Percentiles rank a stretch among this genome's conserved stretches.
Conservation (phyloP, 2,329 filamentous ascomycete species). For the Seiridium cupressi region DNA sequence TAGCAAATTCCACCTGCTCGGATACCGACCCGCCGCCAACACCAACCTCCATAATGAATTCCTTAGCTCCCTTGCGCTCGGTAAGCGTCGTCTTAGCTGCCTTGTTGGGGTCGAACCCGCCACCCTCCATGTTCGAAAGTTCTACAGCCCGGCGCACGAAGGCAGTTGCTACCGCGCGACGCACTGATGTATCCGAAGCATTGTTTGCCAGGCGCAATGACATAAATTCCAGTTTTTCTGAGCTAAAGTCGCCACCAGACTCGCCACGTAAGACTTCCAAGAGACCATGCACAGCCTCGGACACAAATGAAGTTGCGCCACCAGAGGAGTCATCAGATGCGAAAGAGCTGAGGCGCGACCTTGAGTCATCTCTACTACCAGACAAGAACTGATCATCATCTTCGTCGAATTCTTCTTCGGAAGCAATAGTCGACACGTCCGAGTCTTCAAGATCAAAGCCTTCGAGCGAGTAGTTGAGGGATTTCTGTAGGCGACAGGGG, state of each 20-base stretch:
- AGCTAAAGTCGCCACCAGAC: conserved; percentile 71
- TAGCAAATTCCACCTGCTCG: conserved; percentile 83
- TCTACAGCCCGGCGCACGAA: conserved; percentile 81
- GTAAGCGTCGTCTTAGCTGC: conserved; percentile 63
- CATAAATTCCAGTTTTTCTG: conserved; percentile 84
- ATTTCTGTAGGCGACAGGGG: conserved; percentile 50
- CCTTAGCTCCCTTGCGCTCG: conserved; percentile 48
- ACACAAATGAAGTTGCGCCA: conserved; percentile 66
- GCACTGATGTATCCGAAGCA: conserved; percentile 85
- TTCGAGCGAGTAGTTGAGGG: conserved; percentile 53
- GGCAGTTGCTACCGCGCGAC: conserved; percentile 79
- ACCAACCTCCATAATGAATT: conserved; percentile 59
- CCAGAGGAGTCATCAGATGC: conserved; percentile 68
- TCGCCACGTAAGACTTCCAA: conserved; percentile 78
- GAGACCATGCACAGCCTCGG: conserved; percentile 83
- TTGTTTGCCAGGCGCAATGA: conserved; percentile 88
- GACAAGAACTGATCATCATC: conserved; percentile 62
- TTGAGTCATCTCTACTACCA: conserved; percentile 55
- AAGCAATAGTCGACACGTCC: conserved; percentile 60
- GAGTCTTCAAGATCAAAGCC: conserved; percentile 52
- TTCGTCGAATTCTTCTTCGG: conserved; percentile 64
- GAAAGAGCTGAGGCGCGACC: conserved; percentile 68
- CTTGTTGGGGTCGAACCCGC: conserved; percentile 57
- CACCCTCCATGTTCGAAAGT: conserved; percentile 53
- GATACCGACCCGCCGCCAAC: conserved; percentile 63